These are phyloP conservation scores for Cystobasidium tubakii DNA, from an alignment of 768 basidiomycete genomes.

Conservation along the genomic window DNA sequence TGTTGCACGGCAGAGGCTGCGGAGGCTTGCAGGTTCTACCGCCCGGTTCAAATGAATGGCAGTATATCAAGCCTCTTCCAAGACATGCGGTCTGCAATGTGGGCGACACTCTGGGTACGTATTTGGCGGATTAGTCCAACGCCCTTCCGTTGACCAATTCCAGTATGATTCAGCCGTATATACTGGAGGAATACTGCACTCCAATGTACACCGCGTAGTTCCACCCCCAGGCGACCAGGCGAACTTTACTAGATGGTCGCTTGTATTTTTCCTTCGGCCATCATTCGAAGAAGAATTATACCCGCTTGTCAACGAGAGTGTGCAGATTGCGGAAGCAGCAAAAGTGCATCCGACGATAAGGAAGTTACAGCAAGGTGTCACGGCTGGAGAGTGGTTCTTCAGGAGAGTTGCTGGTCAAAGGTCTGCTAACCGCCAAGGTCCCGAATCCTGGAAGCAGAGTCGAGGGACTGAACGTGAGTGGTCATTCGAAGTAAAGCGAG, in stretches of 20 bases:
- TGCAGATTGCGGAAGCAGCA: slow-evolving; percentile 12
- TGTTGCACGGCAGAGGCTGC: slow-evolving; percentile 40
- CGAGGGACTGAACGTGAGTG: slow-evolving; percentile 40
- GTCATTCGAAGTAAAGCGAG: no score
- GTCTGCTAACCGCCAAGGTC: slow-evolving; percentile 39
- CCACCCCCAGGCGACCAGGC: slow-evolving; percentile 37
- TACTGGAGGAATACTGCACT: slow-evolving; percentile 39
- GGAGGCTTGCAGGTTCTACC: slow-evolving; percentile 42
- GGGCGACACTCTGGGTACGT: slow-evolving; percentile 37
- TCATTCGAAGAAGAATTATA: slow-evolving; percentile 26
- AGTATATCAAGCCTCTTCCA: slow-evolving; percentile 36
- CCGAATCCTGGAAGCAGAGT: slow-evolving; percentile 35
- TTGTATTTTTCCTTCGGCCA: slow-evolving; percentile 41
- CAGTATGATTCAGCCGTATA: slow-evolving; percentile 24
- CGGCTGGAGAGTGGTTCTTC: slow-evolving; percentile 38
- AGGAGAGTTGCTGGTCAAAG: slow-evolving; percentile 23
- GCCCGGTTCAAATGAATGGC: slow-evolving; percentile 36
- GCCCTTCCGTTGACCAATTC: no score
- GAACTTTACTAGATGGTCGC: slow-evolving; percentile 31
- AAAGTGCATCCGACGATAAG: slow-evolving; percentile 31
- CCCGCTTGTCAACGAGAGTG: slow-evolving; percentile 19
- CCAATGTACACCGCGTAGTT: slow-evolving; percentile 41
- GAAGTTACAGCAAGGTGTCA: slow-evolving; percentile 11
- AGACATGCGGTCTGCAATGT: slow-evolving; percentile 43
- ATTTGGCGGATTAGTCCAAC: neutral